Evolutionary conservation across 2,329 filamentous ascomycete genomes (phyloP), one percentile per base, ranked within the genome.

Genomic region (Samsoniella hepiali): DNA sequence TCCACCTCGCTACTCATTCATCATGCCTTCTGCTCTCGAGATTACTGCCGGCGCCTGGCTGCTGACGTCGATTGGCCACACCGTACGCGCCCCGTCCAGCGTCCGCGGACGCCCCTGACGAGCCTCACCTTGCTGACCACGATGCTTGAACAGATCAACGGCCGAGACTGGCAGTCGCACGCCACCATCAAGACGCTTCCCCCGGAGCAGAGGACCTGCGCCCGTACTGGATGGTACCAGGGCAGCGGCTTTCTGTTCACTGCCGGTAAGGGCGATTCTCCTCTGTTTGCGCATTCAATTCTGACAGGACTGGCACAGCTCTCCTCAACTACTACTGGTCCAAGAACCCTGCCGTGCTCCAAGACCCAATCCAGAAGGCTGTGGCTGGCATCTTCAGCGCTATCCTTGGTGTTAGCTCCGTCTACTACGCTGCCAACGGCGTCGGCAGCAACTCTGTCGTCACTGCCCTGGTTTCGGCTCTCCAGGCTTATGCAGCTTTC

Each of bases 291-390:
- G 34, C 11, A 31, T 40, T 55, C 10, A 38, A n/a, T 29, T 31
- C 53, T 58, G 31, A 63, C 53, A 42, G 13, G 8, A n/a, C 15
- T 31, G 13, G 17, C n/a, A 15, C 29, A 63, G 61, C 54, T 22
- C 55, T 63, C 11, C 45, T 63, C 44, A 63, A 63, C 55, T 63
- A 63, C 49, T 58, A 58, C 47, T 63, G 61, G 61, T 58, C 61
- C 54, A 63, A 58, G 55, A 63, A 63, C 55, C 61, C 61, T 1
- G 34, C 34, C 6, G 45, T 53, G 15, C 61, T 63, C 15, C 45
- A 58, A 54, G 54, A 63, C 36, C 61, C 61, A 7, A 58, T 63
- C 29, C 61, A 63, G 38, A 58, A 58, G 55, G 53, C 61, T 6
- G 17, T 63, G 22, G 61, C 54, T 38, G 61, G 45, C 6, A 11